phyloP scores from a whole-genome alignment of 495 filamentous ascomycete genomes.

The Lindgomyces ingoldianus region DNA sequence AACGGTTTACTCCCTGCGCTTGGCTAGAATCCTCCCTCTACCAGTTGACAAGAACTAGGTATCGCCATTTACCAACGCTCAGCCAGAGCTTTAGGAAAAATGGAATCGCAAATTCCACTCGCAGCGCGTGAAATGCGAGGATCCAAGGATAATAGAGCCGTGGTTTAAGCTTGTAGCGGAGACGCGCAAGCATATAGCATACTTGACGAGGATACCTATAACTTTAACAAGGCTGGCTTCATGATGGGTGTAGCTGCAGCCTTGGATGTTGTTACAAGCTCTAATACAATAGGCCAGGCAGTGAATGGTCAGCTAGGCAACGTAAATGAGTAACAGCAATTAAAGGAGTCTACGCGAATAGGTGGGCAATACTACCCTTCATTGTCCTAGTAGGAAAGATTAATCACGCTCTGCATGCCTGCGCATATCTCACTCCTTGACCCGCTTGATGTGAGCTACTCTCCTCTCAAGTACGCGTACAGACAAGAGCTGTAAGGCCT shows the following conservation, averaged over 20 bases:
- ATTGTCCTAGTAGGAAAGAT: conserved; percentile 17
- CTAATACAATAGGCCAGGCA: conserved; percentile 30
- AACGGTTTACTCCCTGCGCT: conserved; percentile 8
- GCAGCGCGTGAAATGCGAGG: conserved; percentile 8
- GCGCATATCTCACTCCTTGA: conserved; percentile 7
- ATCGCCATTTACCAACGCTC: conserved; percentile 12
- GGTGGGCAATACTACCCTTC: conserved; percentile 22
- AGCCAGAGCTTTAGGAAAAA: conserved; percentile 21
- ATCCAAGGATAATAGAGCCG: conserved; percentile 6
- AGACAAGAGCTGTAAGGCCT: not conserved
- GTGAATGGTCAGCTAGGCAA: conserved; percentile 44
- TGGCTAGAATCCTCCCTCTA: conserved; percentile 1
- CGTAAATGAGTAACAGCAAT: conserved; percentile 48
- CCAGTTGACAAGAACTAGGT: conserved; percentile 9
- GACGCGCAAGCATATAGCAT: conserved; percentile 40
- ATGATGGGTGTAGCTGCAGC: conserved; percentile 40
- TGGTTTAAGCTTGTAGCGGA: conserved; percentile 21
- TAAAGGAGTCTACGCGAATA: conserved; percentile 36
- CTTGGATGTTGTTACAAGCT: conserved; percentile 19
- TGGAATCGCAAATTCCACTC: conserved; percentile 19
- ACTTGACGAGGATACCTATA: conserved; percentile 47
- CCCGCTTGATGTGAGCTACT: conserved; percentile 11
- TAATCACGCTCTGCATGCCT: conserved; percentile 7
- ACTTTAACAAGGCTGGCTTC: conserved; percentile 52
- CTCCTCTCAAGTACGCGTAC: conserved; percentile 11